Base-by-base conservation (phyloP, 768 basidiomycete genomes). In the Suillus discolor region DNA sequence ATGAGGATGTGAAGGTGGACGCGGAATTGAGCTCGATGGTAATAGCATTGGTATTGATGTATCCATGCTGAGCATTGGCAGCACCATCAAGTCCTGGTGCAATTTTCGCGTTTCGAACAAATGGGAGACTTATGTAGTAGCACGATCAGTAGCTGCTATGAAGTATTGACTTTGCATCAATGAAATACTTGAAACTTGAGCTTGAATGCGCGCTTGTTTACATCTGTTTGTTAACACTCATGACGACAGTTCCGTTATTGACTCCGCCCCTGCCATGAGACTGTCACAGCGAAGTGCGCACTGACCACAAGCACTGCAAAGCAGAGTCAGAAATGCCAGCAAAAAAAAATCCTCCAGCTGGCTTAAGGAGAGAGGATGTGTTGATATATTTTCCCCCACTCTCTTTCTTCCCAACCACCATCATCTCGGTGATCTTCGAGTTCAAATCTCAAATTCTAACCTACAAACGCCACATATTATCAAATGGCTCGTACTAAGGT, bases 401-500 rank as follows among this genome's bases (percentile, higher is more conserved):
- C 45, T 67, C 71, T 69, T 67, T 67, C 65, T 41, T 61, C 68
- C 44, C 53, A 65, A 68, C 67, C 62, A 70, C 69, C 63, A 72
- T 25, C 68, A 73, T 72, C 67, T 69, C 55, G 34, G 36, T 53
- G 38, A 57, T 62, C 47, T 63, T 42, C 38, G 34, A 38, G 12
- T 28, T 57, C 47, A 57, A 45, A 63, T n/a, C 23, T 34, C 63
- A 6, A 31, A 49, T 57, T 62, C 55, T 62, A 28, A 34, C 11
- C 18, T 49, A 53, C 6, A 53, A 44, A 64, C 60, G 47, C n/a
- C 25, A 51, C 51, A 42, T 63, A 62, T 54, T 59, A 67, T 67
- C 62, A 78, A 82, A 91, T 90, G 89, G 89, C 89, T 69, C 89
- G 89, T 67, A 91, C 89, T 60, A 91, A 91, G 74, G 74, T 74